These are phyloP conservation scores for Thalia dealbata DNA, from an alignment of 176 grass and related monocot species.

Conservation along the genomic window DNA sequence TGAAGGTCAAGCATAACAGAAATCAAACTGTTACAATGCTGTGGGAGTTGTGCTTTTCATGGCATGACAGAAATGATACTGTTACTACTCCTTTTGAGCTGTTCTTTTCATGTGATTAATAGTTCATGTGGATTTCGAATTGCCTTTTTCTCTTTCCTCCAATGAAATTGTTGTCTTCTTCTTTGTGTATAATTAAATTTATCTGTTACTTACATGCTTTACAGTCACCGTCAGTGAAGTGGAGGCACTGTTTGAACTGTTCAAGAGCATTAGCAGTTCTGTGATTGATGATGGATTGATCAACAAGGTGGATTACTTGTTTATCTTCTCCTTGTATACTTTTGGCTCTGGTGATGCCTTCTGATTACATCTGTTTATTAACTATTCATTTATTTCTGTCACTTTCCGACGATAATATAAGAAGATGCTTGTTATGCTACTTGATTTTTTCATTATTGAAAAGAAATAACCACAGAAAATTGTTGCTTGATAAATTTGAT, in stretches of 20 bases:
- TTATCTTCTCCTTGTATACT: neutral
- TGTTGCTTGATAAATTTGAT: no score
- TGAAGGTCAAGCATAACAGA: neutral
- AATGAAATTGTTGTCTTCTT: neutral
- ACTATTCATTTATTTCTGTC: neutral
- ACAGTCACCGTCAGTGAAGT: slow-evolving; percentile 89
- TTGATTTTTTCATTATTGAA: neutral
- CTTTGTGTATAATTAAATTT: neutral
- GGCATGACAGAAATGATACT: no score
- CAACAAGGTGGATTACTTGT: slow-evolving; percentile 43
- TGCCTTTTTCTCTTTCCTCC: neutral
- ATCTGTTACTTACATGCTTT: neutral
- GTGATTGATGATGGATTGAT: slow-evolving; percentile 90
- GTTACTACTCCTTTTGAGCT: neutral
- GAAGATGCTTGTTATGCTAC: neutral
- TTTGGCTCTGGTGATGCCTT: neutral
- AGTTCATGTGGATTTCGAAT: neutral
- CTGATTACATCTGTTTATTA: neutral
- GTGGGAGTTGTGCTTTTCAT: no score
- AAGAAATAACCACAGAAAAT: neutral
- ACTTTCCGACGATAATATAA: neutral
- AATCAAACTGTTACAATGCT: neutral
- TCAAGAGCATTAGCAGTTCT: slow-evolving; percentile 96
- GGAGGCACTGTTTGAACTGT: slow-evolving; percentile 85
- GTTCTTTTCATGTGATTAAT: neutral